Conservation (phyloP, 225 moss, liverwort and hornwort genomes). For the Bryum argenteum region DNA sequence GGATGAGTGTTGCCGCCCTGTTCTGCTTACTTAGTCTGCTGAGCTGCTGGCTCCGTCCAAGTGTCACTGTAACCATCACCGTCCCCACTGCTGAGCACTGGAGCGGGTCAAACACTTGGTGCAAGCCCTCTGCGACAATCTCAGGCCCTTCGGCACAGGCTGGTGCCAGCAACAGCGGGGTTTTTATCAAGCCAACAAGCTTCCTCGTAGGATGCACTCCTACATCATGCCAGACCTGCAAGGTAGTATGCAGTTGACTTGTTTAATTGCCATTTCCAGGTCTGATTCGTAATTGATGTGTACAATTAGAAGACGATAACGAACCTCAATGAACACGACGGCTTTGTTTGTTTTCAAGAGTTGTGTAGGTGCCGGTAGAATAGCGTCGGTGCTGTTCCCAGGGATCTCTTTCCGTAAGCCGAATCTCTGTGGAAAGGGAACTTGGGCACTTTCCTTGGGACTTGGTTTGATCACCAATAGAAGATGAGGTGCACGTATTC, state of each 20-base stretch:
- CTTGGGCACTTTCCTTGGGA: conserved; percentile 17
- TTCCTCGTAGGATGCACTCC: conserved; percentile 10
- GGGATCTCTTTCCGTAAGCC: conserved; percentile 19
- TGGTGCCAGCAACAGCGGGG: conserved; percentile 16
- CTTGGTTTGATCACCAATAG: conserved; percentile 36
- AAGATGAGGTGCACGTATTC: conserved; percentile 19
- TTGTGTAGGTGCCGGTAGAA: conserved; percentile 40
- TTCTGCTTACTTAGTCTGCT: conserved; percentile 30
- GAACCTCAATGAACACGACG: conserved; percentile 48
- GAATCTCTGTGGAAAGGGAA: conserved; percentile 31
- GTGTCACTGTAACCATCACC: conserved; percentile 33
- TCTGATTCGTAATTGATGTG: background rate
- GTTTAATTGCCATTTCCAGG: background rate
- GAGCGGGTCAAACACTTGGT: conserved; percentile 35
- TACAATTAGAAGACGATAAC: background rate
- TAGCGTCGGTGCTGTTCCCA: conserved; percentile 26
- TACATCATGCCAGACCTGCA: conserved; percentile 43
- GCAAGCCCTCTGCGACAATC: conserved; percentile 40
- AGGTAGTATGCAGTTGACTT: background rate
- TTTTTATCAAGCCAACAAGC: conserved; percentile 43
- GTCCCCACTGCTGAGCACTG: conserved; percentile 27
- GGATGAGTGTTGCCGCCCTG: conserved; percentile 42
- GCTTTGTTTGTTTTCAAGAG: conserved; percentile 27
- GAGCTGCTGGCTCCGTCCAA: conserved; percentile 34
- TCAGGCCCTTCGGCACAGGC: conserved; percentile 8